Evolutionary conservation across 2,329 filamentous ascomycete genomes (phyloP).

Genomic region (Fusarium mexicanum): DNA sequence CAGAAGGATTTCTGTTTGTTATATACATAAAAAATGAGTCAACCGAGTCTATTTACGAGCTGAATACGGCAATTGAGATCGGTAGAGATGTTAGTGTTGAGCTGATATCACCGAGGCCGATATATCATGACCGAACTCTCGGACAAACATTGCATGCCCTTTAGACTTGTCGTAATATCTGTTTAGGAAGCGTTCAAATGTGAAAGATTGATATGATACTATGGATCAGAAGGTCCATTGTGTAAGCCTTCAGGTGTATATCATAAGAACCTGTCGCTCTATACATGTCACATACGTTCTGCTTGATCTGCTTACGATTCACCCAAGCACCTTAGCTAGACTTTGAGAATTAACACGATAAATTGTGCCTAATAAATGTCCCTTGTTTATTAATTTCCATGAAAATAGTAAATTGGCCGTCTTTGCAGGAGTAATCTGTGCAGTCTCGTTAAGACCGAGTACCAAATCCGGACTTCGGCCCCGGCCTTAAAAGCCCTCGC

Average conservation of each 20-base stretch:
- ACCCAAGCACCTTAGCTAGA: not conserved
- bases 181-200: not conserved
- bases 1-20: not conserved
- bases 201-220: not conserved
- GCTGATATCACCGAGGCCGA: conserved; percentile 30
- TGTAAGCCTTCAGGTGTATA: not conserved
- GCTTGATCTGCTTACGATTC: not conserved
- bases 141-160: not conserved
- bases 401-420: not conserved
- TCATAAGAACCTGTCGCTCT: not conserved
- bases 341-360: no score
- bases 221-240: not conserved
- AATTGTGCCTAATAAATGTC: no score
- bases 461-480: conserved; percentile 14
- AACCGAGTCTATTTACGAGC: not conserved
- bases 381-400: no score
- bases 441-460: not conserved
- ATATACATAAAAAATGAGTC: conserved; percentile 1
- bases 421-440: not conserved
- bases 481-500: not conserved
- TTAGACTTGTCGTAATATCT: not conserved
- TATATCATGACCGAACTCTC: conserved; percentile 6
- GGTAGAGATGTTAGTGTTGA: not conserved
- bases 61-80: not conserved
- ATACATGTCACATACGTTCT: not conserved